Conservation (phyloP, 2,329 filamentous ascomycete genomes). For the Alternaria sp. region DNA sequence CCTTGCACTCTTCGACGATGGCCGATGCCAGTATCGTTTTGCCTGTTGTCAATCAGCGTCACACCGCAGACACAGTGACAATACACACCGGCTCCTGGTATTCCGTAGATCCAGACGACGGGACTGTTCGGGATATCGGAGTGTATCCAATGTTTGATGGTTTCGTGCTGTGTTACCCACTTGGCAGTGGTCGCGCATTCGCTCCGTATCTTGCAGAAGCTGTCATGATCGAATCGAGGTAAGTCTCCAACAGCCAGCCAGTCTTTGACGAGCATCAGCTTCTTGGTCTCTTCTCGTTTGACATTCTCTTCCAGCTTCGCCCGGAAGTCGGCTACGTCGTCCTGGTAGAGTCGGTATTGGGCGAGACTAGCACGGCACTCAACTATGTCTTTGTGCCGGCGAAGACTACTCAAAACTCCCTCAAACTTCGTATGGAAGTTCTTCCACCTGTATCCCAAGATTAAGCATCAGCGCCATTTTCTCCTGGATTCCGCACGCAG, state of each 20-base stretch:
- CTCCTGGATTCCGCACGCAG: too few relatives aligned
- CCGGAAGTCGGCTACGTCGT: neutral
- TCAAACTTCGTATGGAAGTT: neutral
- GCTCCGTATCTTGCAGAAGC: neutral
- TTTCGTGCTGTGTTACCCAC: neutral
- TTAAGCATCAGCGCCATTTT: too few relatives aligned
- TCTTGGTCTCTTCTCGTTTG: neutral
- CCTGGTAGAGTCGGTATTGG: neutral
- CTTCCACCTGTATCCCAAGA: neutral
- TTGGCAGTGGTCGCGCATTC: neutral
- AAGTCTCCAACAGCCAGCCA: neutral
- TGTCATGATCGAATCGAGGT: neutral
- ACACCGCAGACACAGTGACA: rapidly evolving
- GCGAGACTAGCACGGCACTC: neutral
- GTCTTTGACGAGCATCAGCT: neutral
- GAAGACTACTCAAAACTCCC: neutral
- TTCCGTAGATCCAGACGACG: neutral
- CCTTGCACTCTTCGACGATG: neutral
- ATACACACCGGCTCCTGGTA: neutral
- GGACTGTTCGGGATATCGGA: neutral
- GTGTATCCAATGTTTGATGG: neutral
- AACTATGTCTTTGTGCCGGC: neutral
- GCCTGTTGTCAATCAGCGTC: neutral
- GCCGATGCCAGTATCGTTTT: neutral
- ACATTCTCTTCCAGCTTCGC: neutral